Evolutionary conservation across 2,329 filamentous ascomycete species (phyloP), one percentile per base, ranked within the genome.

Genomic region (Periconia digitata): DNA sequence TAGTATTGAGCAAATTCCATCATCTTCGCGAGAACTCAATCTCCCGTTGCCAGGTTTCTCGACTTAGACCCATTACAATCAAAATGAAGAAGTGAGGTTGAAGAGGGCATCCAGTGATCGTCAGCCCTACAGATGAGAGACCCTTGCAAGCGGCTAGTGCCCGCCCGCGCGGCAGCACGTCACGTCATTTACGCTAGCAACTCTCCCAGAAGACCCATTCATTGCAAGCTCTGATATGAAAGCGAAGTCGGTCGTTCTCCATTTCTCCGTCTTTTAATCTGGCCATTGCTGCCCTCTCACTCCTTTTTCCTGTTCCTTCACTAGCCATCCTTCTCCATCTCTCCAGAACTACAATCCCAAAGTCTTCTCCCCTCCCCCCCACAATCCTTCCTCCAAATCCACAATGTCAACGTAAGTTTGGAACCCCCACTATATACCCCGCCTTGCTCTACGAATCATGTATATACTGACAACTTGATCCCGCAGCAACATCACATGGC

Each of bases 401-500:
- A 32, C 27, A 32, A 32, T 32, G 27, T 32, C 27, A 32, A 32
- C 27, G 27, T 32, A 32, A 32, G 10, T 32, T 32, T 15, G n/a
- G n/a, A n/a, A n/a, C n/a, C 27, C 27, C 27, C 27, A 32, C 27
- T 15, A 32, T n/a, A n/a, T 32, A 15, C 27, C 27, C 27, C 27
- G 27, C 27, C 27, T 32, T 32, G n/a, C n/a, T n/a, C n/a, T 32
- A 15, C 27, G 27, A 10, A 32, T 32, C n/a, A 10, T 32, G 27
- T 15, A 32, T 12, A 32, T 32, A 32, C 27, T 32, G 27, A 32
- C 27, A 32, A 32, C n/a, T 10, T 15, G 8, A n/a, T n/a, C n/a
- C 27, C 27, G 34, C 69, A 94, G 89, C 72, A 94, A 94, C 81
- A 92, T 94, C 73, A 92, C 89, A 72, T 94, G 89, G 89, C 89